Evolutionary conservation across 1,139 yeast species (phyloP).

Genomic region (Hyphopichia burtonii): DNA sequence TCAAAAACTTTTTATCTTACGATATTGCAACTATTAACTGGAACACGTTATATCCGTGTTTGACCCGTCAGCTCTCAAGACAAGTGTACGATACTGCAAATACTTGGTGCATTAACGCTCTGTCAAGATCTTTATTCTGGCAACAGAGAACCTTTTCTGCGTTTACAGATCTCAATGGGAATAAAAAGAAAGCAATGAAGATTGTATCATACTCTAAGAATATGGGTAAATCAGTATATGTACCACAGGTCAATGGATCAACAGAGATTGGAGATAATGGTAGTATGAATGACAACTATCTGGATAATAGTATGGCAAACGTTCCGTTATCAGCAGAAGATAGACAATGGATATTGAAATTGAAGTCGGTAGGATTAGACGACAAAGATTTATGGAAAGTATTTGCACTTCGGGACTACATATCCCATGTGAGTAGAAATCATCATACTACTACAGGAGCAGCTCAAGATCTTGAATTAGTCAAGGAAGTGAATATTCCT

Average conservation of each 20-base stretch:
- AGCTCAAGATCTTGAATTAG: constrained; percentile 7
- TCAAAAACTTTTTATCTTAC: constrained; percentile 73
- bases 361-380: constrained; percentile 67
- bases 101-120: constrained; percentile 69
- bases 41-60: constrained; percentile 61
- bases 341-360: constrained; percentile 67
- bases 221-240: constrained; percentile 41
- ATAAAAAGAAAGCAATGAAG: constrained; percentile 9
- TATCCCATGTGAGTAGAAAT: constrained; percentile 54
- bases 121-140: constrained; percentile 77
- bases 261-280: background rate
- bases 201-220: constrained; percentile 28
- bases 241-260: constrained; percentile 17
- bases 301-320: constrained; percentile 4
- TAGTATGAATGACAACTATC: background rate
- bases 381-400: constrained; percentile 84
- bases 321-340: constrained; percentile 60
- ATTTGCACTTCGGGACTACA: constrained; percentile 64
- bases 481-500: constrained; percentile 16
- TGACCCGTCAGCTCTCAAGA: constrained; percentile 65
- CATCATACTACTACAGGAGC: background rate
- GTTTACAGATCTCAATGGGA: constrained; percentile 9
- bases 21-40: constrained; percentile 71
- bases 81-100: constrained; percentile 64
- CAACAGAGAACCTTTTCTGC: constrained; percentile 16